phyloP scores from a whole-genome alignment of 768 basidiomycete genomes.

The Amanita pallidorosea region DNA sequence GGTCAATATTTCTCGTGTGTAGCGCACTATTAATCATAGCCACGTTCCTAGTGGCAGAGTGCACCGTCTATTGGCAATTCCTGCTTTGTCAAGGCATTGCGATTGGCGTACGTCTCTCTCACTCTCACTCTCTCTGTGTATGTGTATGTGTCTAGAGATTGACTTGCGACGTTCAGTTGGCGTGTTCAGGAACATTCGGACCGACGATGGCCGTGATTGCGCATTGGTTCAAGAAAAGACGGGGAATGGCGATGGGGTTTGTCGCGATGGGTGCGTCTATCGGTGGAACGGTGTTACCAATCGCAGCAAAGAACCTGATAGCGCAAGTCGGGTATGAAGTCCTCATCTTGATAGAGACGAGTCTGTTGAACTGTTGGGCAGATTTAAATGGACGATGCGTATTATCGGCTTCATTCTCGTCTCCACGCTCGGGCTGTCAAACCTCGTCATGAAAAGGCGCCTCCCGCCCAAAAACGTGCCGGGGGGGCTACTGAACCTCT shows the following conservation, averaged over 20 bases:
- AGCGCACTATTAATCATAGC: slow-evolving; percentile 40
- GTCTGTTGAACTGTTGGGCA: slow-evolving; percentile 17
- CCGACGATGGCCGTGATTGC: slow-evolving; percentile 48
- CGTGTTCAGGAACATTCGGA: slow-evolving; percentile 51
- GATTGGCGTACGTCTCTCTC: slow-evolving; percentile 37
- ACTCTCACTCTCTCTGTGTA: slow-evolving; percentile 16
- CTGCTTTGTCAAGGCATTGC: slow-evolving; percentile 64
- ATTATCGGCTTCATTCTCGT: slow-evolving; percentile 57
- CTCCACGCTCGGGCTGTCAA: slow-evolving; percentile 38
- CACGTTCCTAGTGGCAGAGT: slow-evolving; percentile 62
- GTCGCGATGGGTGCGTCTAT: slow-evolving; percentile 56
- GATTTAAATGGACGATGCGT: slow-evolving; percentile 74
- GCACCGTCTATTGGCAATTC: slow-evolving; percentile 70
- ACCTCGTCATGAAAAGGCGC: slow-evolving; percentile 40
- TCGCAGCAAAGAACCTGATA: slow-evolving; percentile 45
- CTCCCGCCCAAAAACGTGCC: slow-evolving; percentile 40
- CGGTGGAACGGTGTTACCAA: slow-evolving; percentile 62
- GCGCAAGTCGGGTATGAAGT: slow-evolving; percentile 27
- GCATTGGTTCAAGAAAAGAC: slow-evolving; percentile 63
- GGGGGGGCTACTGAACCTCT: slow-evolving; percentile 49
- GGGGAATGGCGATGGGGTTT: slow-evolving; percentile 52
- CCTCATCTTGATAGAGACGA: too few species aligned
- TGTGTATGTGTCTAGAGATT: slow-evolving; percentile 11
- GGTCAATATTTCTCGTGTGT: slow-evolving; percentile 32
- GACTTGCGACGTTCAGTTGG: slow-evolving; percentile 19